Evolutionary conservation across 768 basidiomycete genomes (phyloP).

Genomic region (Tulasnella sp.): DNA sequence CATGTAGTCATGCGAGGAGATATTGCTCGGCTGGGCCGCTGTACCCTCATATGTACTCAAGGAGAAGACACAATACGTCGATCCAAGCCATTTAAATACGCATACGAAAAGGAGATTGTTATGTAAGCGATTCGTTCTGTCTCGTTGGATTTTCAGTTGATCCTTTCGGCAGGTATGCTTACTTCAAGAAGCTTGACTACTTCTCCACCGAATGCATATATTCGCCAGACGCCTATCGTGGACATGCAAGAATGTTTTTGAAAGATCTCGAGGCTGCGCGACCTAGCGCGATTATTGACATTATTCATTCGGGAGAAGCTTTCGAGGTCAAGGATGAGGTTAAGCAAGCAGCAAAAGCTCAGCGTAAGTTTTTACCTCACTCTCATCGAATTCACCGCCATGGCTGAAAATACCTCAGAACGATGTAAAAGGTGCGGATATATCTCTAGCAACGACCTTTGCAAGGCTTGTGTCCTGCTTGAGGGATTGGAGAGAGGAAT

Average conservation of each 20-base stretch:
- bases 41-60: slow-evolving; percentile 90
- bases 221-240: slow-evolving; percentile 96
- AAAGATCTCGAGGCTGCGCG: slow-evolving; percentile 93
- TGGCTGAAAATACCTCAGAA: slow-evolving; percentile 41
- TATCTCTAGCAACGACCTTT: slow-evolving; percentile 94
- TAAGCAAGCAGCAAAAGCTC: slow-evolving; percentile 71
- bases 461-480: slow-evolving; percentile 85
- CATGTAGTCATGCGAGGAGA: slow-evolving; percentile 90
- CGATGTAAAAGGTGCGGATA: slow-evolving; percentile 89
- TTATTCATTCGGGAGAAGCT: slow-evolving; percentile 92
- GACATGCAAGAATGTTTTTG: slow-evolving; percentile 87
- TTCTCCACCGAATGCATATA: slow-evolving; percentile 99
- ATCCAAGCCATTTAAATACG: slow-evolving; percentile 99
- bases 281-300: slow-evolving; percentile 93
- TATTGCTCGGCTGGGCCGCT: slow-evolving; percentile 86
- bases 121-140: slow-evolving; percentile 51
- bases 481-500: slow-evolving; percentile 86
- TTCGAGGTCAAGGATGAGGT: slow-evolving; percentile 81
- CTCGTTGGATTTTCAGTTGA: slow-evolving; percentile 8
- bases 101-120: slow-evolving; percentile 99
- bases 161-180: slow-evolving; percentile 69
- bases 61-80: slow-evolving; percentile 95
- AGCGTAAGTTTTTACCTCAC: slow-evolving; percentile 50
- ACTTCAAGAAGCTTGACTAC: slow-evolving; percentile 98
- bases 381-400: background rate